These are phyloP conservation scores for Trichoderma atrobrunneum DNA, from an alignment of 2,329 filamentous ascomycete genomes.

Conservation along the genomic window DNA sequence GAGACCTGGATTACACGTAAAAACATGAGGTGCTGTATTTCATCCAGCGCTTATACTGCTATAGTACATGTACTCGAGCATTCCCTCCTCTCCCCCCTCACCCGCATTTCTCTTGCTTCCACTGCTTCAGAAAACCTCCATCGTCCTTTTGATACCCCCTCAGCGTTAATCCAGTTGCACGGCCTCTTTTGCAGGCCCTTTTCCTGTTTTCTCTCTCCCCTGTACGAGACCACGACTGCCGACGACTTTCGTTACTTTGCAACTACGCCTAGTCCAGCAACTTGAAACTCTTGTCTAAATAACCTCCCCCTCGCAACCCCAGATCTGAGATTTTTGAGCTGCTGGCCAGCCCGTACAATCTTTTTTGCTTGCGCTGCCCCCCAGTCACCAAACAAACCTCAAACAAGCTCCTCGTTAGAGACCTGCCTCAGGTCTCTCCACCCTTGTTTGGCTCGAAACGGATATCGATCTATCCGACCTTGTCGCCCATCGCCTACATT, in stretches of 20 bases:
- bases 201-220: background rate
- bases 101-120: constrained; percentile 13
- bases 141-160: constrained; percentile 11
- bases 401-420: constrained; percentile 14
- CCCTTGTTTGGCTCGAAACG: constrained; percentile 1
- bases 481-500: background rate
- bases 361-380: background rate
- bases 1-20: background rate
- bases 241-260: background rate
- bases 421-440: constrained; percentile 15
- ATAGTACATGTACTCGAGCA: background rate
- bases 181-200: background rate
- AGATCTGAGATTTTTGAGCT: background rate
- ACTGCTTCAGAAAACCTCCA: constrained; percentile 11
- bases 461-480: constrained; percentile 19
- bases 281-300: background rate
- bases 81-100: background rate
- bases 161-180: background rate
- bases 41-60: background rate
- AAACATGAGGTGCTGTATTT: background rate
- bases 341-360: background rate
- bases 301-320: background rate
- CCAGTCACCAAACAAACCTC: constrained; percentile 2
- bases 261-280: background rate
- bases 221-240: constrained; percentile 14